Conservation (phyloP, 2,329 filamentous ascomycete genomes). For the Colletotrichum euphorbiae region DNA sequence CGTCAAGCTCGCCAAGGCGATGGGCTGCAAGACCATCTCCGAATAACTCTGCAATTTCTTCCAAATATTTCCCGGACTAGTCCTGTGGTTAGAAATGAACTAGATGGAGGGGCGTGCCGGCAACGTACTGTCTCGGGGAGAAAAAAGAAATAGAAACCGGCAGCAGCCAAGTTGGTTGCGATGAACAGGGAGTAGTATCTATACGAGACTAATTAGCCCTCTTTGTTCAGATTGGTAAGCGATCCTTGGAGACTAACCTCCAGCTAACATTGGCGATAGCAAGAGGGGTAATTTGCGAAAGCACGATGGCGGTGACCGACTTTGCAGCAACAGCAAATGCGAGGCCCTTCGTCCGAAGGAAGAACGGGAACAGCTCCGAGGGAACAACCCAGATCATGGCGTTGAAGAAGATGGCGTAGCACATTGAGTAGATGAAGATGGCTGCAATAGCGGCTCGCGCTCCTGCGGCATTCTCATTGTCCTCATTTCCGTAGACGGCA, state of each 20-base stretch:
- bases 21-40: slow-evolving; percentile 40
- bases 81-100: background rate
- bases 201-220: background rate
- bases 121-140: slow-evolving; percentile 40
- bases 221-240: background rate
- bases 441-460: slow-evolving; percentile 49
- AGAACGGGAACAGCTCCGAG: slow-evolving; percentile 47
- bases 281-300: slow-evolving; percentile 49
- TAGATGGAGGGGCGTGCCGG: accelerated
- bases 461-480: slow-evolving; percentile 43
- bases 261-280: slow-evolving; percentile 51
- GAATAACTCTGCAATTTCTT: slow-evolving; percentile 45
- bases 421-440: slow-evolving; percentile 52
- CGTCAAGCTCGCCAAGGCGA: slow-evolving; percentile 28
- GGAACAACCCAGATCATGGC: slow-evolving; percentile 50
- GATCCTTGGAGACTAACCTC: slow-evolving; percentile 42
- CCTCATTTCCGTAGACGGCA: slow-evolving; percentile 38
- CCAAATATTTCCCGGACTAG: slow-evolving; percentile 40
- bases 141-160: slow-evolving; percentile 49
- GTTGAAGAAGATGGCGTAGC: slow-evolving; percentile 53
- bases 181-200: slow-evolving; percentile 53
- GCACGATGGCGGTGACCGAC: slow-evolving; percentile 45
- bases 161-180: slow-evolving; percentile 44
- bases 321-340: slow-evolving; percentile 48
- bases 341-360: slow-evolving; percentile 45